phyloP scores from a whole-genome alignment of 352 stramenopile species.

The Pythium utonaiense region DNA sequence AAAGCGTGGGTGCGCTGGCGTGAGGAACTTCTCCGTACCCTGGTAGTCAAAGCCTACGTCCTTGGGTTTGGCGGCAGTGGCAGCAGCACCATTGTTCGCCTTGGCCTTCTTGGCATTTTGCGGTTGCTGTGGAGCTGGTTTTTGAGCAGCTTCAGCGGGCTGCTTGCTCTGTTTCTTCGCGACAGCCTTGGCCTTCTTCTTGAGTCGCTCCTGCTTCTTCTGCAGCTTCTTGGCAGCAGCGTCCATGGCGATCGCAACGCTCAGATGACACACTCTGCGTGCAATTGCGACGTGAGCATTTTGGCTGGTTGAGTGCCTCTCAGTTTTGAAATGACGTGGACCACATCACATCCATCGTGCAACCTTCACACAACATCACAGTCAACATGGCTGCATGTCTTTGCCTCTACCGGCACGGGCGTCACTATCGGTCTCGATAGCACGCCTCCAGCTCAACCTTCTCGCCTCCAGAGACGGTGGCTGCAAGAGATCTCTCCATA shows the following conservation, averaged over 20 bases:
- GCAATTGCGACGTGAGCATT: conserved; percentile 4
- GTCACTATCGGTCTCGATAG: no score
- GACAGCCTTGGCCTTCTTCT: conserved; percentile 27
- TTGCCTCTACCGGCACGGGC: no score
- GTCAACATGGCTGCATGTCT: background rate
- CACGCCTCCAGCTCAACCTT: no score
- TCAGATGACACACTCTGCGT: background rate
- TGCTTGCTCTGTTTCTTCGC: conserved; percentile 18
- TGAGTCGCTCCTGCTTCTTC: conserved; percentile 28
- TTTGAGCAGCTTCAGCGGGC: background rate
- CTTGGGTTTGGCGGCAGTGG: background rate
- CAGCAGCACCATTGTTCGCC: background rate
- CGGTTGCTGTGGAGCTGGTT: background rate
- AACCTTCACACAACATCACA: background rate
- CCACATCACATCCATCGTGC: background rate
- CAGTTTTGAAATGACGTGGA: background rate
- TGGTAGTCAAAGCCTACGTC: conserved; percentile 17
- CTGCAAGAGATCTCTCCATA: no score
- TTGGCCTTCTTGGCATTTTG: conserved; percentile 11
- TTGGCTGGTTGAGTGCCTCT: background rate
- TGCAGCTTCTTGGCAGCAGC: conserved; percentile 24
- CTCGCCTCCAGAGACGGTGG: no score
- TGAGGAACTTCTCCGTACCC: conserved; percentile 24
- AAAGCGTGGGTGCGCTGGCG: conserved; percentile 20
- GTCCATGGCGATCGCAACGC: background rate